Evolutionary conservation across 331 rosid genomes (phyloP), one percentile per base, ranked within the genome.

Genomic region (Malus hybrid): DNA sequence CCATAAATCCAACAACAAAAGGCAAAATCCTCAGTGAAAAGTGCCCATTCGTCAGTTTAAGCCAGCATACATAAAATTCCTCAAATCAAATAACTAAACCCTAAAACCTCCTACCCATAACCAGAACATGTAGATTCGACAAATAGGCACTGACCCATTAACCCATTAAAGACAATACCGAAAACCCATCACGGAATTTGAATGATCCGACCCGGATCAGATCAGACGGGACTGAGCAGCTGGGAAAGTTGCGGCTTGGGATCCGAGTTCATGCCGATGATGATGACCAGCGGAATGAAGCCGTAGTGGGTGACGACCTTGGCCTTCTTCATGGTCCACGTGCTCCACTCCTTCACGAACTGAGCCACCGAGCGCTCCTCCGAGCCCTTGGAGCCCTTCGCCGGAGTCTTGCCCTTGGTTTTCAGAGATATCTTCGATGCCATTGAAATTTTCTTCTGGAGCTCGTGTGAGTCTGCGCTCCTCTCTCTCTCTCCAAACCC

Each of bases 141-240:
- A 30, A 79, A 77, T 70, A 84, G 42, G 74, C 78, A 70, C 76
- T 71, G 65, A 86, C 71, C 74, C 79, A 84, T 33, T 50, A 15
- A 71, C 19, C 76, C 79, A 84, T 61, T 19, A 39, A 7, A 14
- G 60, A 72, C 39, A 52, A 74, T 5, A 52, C 22, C 12, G 26
- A 81, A 72, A 70, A n/a, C 4, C 15, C 46, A 65, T 1, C 29
- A 15, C 5, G 55, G 57, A 6, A 34, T 22, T 7, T 15, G 14
- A 44, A 22, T 9, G 10, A 56, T 66, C 50, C 30, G 50, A 66
- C 18, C 62, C 32, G 62, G 62, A 62, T 63, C 60, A 5, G 15
- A 89, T 92, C 89, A 94, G 61, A 94, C 97, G 15, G 99, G 99
- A 88, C 92, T 92, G 82, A 94, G 85, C 68, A 94, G 99, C 87